Evolutionary conservation across 441 rosid genomes (phyloP).

Genomic region (Pelargonium fulgidum): DNA sequence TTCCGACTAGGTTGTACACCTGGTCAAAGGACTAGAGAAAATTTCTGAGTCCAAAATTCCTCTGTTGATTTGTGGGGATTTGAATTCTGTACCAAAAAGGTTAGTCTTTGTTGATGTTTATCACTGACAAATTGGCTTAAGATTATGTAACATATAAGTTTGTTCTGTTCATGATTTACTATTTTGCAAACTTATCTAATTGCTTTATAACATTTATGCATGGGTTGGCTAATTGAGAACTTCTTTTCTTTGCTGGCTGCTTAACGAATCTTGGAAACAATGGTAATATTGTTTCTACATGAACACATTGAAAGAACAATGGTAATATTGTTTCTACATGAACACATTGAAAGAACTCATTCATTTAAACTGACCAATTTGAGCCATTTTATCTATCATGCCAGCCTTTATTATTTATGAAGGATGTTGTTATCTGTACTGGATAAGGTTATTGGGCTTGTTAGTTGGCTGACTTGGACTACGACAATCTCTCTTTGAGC

Average conservation of each 20-base stretch:
- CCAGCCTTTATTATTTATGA: neutral
- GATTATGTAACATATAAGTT: neutral
- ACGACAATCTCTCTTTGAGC: neutral
- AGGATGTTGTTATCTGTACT: neutral
- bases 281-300: neutral
- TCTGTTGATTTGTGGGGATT: constrained; percentile 7
- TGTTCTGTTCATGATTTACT: neutral
- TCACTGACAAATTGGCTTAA: neutral
- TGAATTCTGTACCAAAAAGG: constrained; percentile 1
- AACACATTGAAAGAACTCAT: neutral
- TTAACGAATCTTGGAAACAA: neutral
- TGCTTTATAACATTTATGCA: neutral
- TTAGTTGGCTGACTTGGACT: neutral
- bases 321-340: neutral
- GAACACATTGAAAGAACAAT: neutral
- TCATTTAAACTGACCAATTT: neutral
- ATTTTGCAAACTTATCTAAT: neutral
- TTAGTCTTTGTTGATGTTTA: neutral
- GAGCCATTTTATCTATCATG: neutral
- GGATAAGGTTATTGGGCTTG: neutral
- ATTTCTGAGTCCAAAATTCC: constrained; percentile 4
- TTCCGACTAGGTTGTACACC: neutral
- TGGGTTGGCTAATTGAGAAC: no score
- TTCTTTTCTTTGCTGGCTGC: neutral
- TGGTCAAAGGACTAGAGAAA: constrained; percentile 6